A percentile compares a stretch with the other conserved stretches of the same genome.
Conservation (phyloP, 352 stramenopile genomes). For the Pythium folliculosum region DNA sequence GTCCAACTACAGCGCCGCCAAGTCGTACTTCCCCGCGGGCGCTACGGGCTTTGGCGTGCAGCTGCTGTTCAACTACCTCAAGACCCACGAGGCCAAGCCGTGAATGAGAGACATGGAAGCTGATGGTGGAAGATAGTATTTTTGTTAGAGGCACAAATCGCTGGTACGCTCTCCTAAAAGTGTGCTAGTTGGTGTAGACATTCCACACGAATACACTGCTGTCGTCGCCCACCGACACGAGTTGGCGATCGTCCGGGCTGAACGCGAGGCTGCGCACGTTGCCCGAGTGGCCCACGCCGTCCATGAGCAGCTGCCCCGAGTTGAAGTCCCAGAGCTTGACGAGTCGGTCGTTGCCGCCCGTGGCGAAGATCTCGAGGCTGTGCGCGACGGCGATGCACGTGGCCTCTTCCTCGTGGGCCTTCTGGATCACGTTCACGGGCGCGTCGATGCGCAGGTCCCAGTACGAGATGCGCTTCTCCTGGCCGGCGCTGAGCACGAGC, state of each 20-base stretch:
- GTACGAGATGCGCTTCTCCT: slow-evolving; percentile 92
- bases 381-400: slow-evolving; percentile 90
- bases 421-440: slow-evolving; percentile 77
- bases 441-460: slow-evolving; percentile 91
- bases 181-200: slow-evolving; percentile 59
- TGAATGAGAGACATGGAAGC: slow-evolving; percentile 2
- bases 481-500: slow-evolving; percentile 89
- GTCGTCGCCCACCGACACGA: slow-evolving; percentile 90
- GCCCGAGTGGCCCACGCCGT: slow-evolving; percentile 79
- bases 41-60: slow-evolving; percentile 89
- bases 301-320: slow-evolving; percentile 59
- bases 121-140: background rate
- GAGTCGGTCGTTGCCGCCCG: slow-evolving; percentile 83
- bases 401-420: slow-evolving; percentile 81
- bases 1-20: slow-evolving; percentile 76
- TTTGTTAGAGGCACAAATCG: background rate
- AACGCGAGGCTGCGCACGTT: slow-evolving; percentile 79
- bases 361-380: slow-evolving; percentile 82
- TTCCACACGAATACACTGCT: slow-evolving; percentile 94
- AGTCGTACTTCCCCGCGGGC: slow-evolving; percentile 86
- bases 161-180: background rate
- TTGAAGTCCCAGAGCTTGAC: slow-evolving; percentile 89
- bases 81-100: slow-evolving; percentile 58
- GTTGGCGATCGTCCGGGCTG: slow-evolving; percentile 90
- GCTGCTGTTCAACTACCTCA: slow-evolving; percentile 84